Base-by-base conservation (phyloP, 2,329 filamentous ascomycete species). In the Alternaria triticimaculans region DNA sequence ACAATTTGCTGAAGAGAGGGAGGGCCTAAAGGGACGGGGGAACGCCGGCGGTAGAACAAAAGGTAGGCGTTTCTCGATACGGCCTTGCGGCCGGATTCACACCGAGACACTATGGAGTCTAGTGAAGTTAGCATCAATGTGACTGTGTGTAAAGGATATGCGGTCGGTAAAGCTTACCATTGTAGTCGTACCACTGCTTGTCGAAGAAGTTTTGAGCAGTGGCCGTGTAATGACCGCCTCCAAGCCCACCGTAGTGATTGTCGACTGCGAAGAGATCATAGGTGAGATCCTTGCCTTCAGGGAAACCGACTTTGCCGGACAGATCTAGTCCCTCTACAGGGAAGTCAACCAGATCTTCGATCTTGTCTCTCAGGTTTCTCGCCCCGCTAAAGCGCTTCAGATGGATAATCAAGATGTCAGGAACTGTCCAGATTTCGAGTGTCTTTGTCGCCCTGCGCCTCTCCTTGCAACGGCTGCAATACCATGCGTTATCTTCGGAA, bases 251-350 rank as follows among this genome's bases (percentile, higher is more conserved):
- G 78, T 92, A 97, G 80, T 99, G 96, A 77, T 97, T 95, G 80
- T 99, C 96, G 2, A 99, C 94, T 14, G 91, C 96, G 76, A 99
- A 96, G 30, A 99, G 85, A 78, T 99, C 96, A 76, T 97, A 99
- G 11, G 94, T 85, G 75, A 96, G 88, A 63, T 90, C 86, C 81
- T 97, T 97, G 37, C 91, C 89, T 72, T 95, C 92, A 58, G 90
- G 90, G 67, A 94, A 86, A 14, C 95, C 89, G 9, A 98, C 92
- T 57, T 94, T 88, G 26, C 87, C 86, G 3, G 88, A 92, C 66
- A 99, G 86, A 77, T 99, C 93, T 6, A 99, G 85, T 3, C 92
- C 91, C 74, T 96, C 91, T 8, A 96, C 87, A 0, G 96, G 96
- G 76, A 97, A 99, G 73, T 97, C 93, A 21, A 99, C 94, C 10